A percentile compares a stretch with the other conserved stretches of the same genome.
Conservation (phyloP, 2,329 filamentous ascomycete genomes). For the Macrophomina pseudophaseolina region DNA sequence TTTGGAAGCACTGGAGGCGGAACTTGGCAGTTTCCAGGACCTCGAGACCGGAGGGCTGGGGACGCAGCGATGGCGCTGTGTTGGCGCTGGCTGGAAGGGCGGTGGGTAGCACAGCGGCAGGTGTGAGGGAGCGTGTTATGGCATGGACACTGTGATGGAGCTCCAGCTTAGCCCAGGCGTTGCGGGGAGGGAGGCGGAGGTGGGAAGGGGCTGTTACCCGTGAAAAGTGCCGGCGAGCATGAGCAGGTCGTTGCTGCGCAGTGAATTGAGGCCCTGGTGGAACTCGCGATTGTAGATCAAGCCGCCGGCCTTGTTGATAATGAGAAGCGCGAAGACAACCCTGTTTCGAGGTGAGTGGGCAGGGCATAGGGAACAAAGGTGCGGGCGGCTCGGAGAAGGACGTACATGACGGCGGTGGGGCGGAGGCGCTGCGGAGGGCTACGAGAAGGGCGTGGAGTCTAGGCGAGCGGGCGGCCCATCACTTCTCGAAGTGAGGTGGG, state of each 20-base stretch:
- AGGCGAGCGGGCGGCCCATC: constrained; percentile 17
- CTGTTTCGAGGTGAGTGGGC: constrained; percentile 52
- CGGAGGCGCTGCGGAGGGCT: not conserved
- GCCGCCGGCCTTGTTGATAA: constrained; percentile 98
- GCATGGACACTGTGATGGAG: constrained; percentile 62
- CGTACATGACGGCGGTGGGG: constrained; percentile 16
- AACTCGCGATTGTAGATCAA: constrained; percentile 97
- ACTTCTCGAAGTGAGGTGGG: not conserved
- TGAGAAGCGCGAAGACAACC: constrained; percentile 93
- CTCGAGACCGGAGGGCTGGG: constrained; percentile 76
- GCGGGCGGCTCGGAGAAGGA: constrained; percentile 15
- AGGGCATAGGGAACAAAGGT: not conserved
- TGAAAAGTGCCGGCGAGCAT: constrained; percentile 98
- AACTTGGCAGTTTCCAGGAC: constrained; percentile 94
- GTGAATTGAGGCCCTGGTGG: constrained; percentile 81
- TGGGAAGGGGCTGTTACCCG: constrained; percentile 64
- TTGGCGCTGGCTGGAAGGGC: constrained; percentile 36
- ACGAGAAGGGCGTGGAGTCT: not conserved
- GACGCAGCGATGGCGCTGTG: constrained; percentile 43
- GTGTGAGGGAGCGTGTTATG: constrained; percentile 63
- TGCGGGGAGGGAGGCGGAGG: not conserved
- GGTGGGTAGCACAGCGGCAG: constrained; percentile 33
- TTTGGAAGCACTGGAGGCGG: constrained; percentile 94
- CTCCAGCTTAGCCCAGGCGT: constrained; percentile 20
- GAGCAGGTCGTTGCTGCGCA: constrained; percentile 94